phyloP scores from a whole-genome alignment of 2,329 filamentous ascomycete genomes.

The Aspergillus sp. region DNA sequence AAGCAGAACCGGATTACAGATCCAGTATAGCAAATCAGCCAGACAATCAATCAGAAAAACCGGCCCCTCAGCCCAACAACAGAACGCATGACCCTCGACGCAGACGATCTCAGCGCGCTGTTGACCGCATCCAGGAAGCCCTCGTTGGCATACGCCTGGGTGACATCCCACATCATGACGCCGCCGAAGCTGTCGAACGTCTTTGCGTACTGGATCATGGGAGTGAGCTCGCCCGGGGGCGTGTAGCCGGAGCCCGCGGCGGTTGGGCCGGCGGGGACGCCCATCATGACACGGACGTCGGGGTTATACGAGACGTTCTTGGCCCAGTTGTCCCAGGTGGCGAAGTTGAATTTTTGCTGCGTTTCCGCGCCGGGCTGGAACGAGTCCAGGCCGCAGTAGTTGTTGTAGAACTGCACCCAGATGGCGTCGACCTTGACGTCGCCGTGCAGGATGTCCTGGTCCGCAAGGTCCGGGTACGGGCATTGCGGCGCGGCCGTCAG shows the following conservation, averaged over 20 bases:
- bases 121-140: slow-evolving; percentile 45
- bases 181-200: slow-evolving; percentile 54
- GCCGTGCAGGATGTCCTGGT: slow-evolving; percentile 48
- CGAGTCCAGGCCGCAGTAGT: slow-evolving; percentile 51
- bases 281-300: slow-evolving; percentile 53
- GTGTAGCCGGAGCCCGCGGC: slow-evolving; percentile 50
- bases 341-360: slow-evolving; percentile 53
- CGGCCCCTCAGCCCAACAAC: neutral
- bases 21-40: neutral
- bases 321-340: slow-evolving; percentile 58
- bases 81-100: slow-evolving; percentile 6
- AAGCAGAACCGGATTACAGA: neutral
- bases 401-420: slow-evolving; percentile 61
- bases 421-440: slow-evolving; percentile 51
- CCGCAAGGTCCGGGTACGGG: slow-evolving; percentile 53
- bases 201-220: slow-evolving; percentile 46
- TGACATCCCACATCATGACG: slow-evolving; percentile 62
- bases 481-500: slow-evolving; percentile 61
- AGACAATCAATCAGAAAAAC: neutral
- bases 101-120: slow-evolving; percentile 21
- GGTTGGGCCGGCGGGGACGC: slow-evolving; percentile 47
- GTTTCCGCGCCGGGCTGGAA: slow-evolving; percentile 38
- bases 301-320: slow-evolving; percentile 48
- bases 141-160: slow-evolving; percentile 49
- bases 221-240: slow-evolving; percentile 36